Conservation (phyloP, 345 rosid species). For the Rhodamnia rubescens region DNA sequence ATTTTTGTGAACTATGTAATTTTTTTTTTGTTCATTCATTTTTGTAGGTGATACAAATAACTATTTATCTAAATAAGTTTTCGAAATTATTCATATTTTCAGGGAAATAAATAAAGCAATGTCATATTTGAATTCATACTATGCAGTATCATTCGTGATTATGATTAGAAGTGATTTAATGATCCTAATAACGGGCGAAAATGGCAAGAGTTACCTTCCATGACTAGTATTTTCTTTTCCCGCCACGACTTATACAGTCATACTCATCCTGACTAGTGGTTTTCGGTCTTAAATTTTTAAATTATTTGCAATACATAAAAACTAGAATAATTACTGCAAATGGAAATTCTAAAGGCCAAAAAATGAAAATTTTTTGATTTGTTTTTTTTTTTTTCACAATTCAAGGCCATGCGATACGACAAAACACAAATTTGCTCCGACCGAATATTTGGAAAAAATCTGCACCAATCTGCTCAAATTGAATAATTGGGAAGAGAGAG, state of each 20-base stretch:
- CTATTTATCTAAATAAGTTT: accelerated
- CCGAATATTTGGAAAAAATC: background rate
- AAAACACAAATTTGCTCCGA: background rate
- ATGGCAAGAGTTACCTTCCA: background rate
- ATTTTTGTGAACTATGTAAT: too few relatives aligned
- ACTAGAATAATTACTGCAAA: background rate
- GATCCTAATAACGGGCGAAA: background rate
- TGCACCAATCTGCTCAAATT: background rate
- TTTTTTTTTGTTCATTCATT: background rate
- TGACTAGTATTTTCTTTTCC: background rate
- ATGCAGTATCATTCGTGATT: too few relatives aligned
- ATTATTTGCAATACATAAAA: background rate
- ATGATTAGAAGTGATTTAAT: background rate
- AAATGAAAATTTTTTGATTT: background rate
- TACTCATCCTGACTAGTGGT: background rate
- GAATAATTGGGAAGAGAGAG: background rate
- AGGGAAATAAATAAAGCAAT: accelerated
- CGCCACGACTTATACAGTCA: background rate
- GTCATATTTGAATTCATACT: background rate
- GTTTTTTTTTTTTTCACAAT: background rate
- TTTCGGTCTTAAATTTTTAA: background rate
- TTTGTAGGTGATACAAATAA: accelerated
- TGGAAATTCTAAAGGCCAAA: background rate
- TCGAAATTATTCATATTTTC: accelerated
- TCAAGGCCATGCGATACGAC: background rate